Evolutionary conservation across 306 rosid species (phyloP).

Genomic region (Vigna radiata): DNA sequence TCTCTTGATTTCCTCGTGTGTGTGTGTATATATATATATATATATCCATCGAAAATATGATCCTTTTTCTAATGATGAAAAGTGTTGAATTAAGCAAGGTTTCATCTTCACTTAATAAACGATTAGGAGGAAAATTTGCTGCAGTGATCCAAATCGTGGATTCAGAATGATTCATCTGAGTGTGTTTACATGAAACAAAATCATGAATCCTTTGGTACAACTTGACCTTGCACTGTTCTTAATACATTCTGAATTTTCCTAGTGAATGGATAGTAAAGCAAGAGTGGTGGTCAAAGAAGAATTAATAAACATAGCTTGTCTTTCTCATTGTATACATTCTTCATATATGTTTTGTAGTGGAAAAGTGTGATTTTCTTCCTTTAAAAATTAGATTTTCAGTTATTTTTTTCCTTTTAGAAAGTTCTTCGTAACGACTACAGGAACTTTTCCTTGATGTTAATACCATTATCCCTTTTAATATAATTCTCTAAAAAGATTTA

Average conservation of each 20-base stretch:
- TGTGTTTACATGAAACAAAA: conserved; percentile 16
- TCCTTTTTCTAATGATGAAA: neutral
- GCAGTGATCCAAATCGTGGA: conserved; percentile 27
- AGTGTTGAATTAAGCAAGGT: conserved; percentile 27
- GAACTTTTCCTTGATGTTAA: conserved; percentile 41
- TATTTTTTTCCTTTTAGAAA: conserved; percentile 41
- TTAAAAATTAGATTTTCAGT: conserved; percentile 41
- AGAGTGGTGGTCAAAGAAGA: conserved; percentile 36
- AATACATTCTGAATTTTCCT: conserved; percentile 33
- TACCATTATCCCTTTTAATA: conserved; percentile 35
- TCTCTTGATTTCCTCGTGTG: conserved; percentile 3
- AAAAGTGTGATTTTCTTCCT: conserved; percentile 44
- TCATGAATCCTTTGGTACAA: conserved; percentile 20
- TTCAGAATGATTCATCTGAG: conserved; percentile 20
- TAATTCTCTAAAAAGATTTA: conserved; percentile 41
- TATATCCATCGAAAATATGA: neutral
- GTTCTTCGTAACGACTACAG: conserved; percentile 39
- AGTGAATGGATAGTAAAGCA: conserved; percentile 48
- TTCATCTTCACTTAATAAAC: conserved; percentile 29
- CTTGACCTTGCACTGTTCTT: conserved; percentile 2
- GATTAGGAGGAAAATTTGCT: conserved; percentile 37
- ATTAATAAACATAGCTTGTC: conserved; percentile 34
- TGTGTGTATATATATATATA: no score
- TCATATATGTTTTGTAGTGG: conserved; percentile 17
- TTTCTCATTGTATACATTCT: conserved; percentile 33